Conservation (phyloP, 106 monocot genomes). For the Acorus gramineus region DNA sequence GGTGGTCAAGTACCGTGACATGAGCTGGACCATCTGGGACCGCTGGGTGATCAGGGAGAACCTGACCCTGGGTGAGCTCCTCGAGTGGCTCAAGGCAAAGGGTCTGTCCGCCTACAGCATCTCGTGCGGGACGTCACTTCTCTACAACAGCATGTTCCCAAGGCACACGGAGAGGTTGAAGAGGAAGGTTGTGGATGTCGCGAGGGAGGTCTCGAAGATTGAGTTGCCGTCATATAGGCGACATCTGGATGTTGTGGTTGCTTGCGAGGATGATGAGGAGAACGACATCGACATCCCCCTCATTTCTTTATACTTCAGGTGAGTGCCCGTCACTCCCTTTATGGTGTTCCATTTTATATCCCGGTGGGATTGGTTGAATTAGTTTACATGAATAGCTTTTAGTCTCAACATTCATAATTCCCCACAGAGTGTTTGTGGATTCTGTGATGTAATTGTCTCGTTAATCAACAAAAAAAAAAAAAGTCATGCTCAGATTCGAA, state of each 20-base stretch:
- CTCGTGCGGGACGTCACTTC: conserved; percentile 40
- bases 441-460: too few species aligned
- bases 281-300: conserved; percentile 37
- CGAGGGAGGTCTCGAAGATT: conserved; percentile 49
- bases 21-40: conserved; percentile 50
- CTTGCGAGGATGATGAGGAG: conserved; percentile 48
- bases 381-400: too few species aligned
- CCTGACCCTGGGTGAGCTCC: conserved; percentile 47
- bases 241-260: conserved; percentile 48
- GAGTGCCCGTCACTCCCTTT: neutral
- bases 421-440: too few species aligned
- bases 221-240: conserved; percentile 28
- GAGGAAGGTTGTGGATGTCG: conserved; percentile 47
- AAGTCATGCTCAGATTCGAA: too few species aligned
- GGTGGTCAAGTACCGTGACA: conserved; percentile 29
- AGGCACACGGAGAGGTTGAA: conserved; percentile 48
- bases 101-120: conserved; percentile 56
- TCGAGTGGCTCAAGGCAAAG: conserved; percentile 49
- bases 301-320: conserved; percentile 23
- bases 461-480: too few species aligned
- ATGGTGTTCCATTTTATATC: too few species aligned
- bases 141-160: conserved; percentile 47
- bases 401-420: too few species aligned
- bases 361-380: too few species aligned
- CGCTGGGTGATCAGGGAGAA: conserved; percentile 37